These are phyloP conservation scores for Boletus hoseneyae DNA, from an alignment of 1,284 basidiomycete genomes.

Conservation along the genomic window DNA sequence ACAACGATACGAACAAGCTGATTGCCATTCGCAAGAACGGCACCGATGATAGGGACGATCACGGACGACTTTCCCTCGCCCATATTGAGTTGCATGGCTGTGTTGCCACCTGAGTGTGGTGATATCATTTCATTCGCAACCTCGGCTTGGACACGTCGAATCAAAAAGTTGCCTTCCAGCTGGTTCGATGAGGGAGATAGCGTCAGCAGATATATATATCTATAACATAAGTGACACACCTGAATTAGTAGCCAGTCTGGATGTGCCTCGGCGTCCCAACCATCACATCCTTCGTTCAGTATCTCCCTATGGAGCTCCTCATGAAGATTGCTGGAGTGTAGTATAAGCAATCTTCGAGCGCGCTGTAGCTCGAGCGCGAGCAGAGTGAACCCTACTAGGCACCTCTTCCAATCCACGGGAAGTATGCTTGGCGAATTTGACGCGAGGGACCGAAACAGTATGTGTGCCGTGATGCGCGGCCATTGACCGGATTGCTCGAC, in stretches of 20 bases:
- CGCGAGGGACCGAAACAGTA: not conserved
- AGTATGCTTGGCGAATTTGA: not conserved
- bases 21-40: constrained; percentile 39
- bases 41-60: constrained; percentile 43
- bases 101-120: constrained; percentile 29
- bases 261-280: too few species aligned
- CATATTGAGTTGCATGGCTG: constrained; percentile 51
- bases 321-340: not conserved
- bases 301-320: constrained; percentile 27
- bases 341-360: not conserved
- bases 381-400: not conserved
- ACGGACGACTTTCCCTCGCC: constrained; percentile 57
- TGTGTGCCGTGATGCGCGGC: not conserved
- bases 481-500: too few species aligned
- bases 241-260: too few species aligned
- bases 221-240: too few species aligned
- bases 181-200: constrained; percentile 12
- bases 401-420: not conserved
- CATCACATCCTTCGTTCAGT: too few species aligned
- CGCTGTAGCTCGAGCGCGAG: not conserved
- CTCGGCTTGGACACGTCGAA: constrained; percentile 38
- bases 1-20: constrained; percentile 46
- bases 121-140: constrained; percentile 29
- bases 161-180: constrained; percentile 44
- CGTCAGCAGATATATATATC: not conserved